A percentile compares a stretch with the other conserved stretches of the same genome.
These are phyloP conservation scores for Cercospora sp. DNA, from an alignment of 2,329 filamentous ascomycete species.

Conservation along the genomic window DNA sequence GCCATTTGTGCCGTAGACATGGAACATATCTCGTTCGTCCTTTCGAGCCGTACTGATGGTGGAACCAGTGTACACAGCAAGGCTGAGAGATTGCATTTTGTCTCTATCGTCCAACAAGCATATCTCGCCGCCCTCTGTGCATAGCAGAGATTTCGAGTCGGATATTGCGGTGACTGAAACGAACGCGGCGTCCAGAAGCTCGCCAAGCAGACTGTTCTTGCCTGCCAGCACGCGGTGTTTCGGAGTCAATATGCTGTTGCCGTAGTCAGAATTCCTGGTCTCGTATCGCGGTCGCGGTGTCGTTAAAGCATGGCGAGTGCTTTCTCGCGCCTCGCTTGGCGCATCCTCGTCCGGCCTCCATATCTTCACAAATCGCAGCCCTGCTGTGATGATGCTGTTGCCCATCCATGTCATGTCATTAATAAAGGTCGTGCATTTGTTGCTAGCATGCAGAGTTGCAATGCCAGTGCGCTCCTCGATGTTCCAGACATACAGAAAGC, in stretches of 20 bases:
- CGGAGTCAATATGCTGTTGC: conserved; percentile 42
- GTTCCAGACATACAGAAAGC: conserved; percentile 88
- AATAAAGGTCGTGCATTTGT: conserved; percentile 87
- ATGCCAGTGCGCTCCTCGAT: conserved; percentile 80
- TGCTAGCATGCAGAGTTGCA: conserved; percentile 77
- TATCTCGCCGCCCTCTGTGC: conserved; percentile 85
- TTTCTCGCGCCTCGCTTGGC: conserved; percentile 23
- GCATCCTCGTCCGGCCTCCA: conserved; percentile 77
- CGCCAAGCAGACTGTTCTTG: conserved; percentile 82
- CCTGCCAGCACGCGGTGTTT: conserved; percentile 73
- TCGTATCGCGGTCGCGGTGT: conserved; percentile 40
- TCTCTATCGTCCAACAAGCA: conserved; percentile 80
- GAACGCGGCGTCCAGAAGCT: conserved; percentile 80
- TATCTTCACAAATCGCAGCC: conserved; percentile 87
- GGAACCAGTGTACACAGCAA: conserved; percentile 68
- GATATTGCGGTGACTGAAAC: conserved; percentile 73
- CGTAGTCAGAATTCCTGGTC: conserved; percentile 34
- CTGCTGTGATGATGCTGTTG: conserved; percentile 77
- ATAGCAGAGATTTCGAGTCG: conserved; percentile 74
- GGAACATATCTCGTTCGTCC: conserved; percentile 58
- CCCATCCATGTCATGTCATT: conserved; percentile 91
- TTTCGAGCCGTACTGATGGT: conserved; percentile 66
- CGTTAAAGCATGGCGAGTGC: conserved; percentile 24
- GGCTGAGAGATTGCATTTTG: conserved; percentile 68
- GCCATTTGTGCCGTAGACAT: conserved; percentile 69